Evolutionary conservation across 257 asterid genomes (phyloP), one percentile per base, ranked within the genome.

Genomic region (Fraxinus anomala): DNA sequence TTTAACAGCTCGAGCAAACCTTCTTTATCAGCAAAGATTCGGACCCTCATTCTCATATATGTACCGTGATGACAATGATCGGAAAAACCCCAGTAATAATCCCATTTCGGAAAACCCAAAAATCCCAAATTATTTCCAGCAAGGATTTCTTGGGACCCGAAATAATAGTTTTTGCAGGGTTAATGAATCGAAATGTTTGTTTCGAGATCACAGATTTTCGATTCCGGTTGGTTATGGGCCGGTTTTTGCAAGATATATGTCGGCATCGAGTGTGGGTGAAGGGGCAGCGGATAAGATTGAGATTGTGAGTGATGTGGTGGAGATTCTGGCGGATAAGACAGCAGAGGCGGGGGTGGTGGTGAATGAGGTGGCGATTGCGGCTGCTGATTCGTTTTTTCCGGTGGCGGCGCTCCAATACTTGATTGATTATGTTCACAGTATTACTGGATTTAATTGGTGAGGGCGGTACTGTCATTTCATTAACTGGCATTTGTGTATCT

Each of bases 351-450:
- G 83, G 17, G 97, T 96, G 28, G 88, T 68, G 79, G 80, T 81
- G 75, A 89, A 73, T 73, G 99, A 96, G 86, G 97, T 93, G 63
- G 97, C 94, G 4, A 63, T 74, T 79, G 97, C 96, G 0, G 97
- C 98, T 1, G 97, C 97, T 0, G 99, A 92, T 82, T 96, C 97
- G 54, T 91, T 70, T 81, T 78, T 84, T 49, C 97, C 98, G 0
- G 95, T 96, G 82, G 97, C 96, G 28, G 92, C 82, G 17, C 84
- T 96, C 39, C 97, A 91, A 82, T 85, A 96, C 81, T 54, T 92
- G 77, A 89, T 96, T 75, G 97, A 91, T 72, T 91, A 92, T 74
- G 85, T 95, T 68, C 99, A 95, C 80, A 74, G 40, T 28, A 80
- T 49, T 68, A 86, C 92, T 19, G 99, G 99, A 47, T 82, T 89